Base-by-base conservation (phyloP, 2,329 filamentous ascomycete genomes). In the Penicillium psychrosexuale region DNA sequence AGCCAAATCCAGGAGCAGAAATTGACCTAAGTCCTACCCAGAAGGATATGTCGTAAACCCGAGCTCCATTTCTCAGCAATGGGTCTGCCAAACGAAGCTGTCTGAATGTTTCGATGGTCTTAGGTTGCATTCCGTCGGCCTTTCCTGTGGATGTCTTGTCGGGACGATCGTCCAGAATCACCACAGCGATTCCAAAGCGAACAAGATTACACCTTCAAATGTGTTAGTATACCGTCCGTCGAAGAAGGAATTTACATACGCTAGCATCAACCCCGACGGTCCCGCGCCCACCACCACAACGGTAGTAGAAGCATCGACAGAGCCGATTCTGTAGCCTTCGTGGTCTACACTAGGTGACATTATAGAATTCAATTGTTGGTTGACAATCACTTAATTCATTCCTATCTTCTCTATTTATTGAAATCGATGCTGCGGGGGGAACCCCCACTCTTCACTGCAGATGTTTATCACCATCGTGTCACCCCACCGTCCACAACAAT, bases 71-170 rank as follows among this genome's bases (percentile, higher is more conserved):
- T 59, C 83, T 82, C 39, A 91, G 72, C 30, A 91, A 72, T 1
- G 82, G 77, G 59, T 90, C 86, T n/a, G 84, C 85, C n/a, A 90
- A 74, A 33, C 86, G 79, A 77, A 91, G 84, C 72, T 90, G 87
- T 58, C 84, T 82, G 63, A 90, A 82, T 0, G 88, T 91, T 75
- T 91, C 88, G 64, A 91, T 89, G 1, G 87, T 88, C 73, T 91
- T 91, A 42, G 88, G 88, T 66, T 91, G 88, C 49, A 91, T 76
- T 38, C 88, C 88, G 69, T 91, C 88, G 58, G 87, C 87, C 53
- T 82, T 78, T 39, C 87, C 87, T 8, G 85, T 86, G 6, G 83
- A 78, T 1, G 88, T 91, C 65, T 84, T 84, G 63, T 88, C 82
- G 33, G 82, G 77, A 59, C 87, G 77, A 67, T 90, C 86, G 73